A percentile compares a stretch with the other conserved stretches of the same genome.
phyloP scores from a whole-genome alignment of 2,329 filamentous ascomycete species.

The Talaromyces sp. region DNA sequence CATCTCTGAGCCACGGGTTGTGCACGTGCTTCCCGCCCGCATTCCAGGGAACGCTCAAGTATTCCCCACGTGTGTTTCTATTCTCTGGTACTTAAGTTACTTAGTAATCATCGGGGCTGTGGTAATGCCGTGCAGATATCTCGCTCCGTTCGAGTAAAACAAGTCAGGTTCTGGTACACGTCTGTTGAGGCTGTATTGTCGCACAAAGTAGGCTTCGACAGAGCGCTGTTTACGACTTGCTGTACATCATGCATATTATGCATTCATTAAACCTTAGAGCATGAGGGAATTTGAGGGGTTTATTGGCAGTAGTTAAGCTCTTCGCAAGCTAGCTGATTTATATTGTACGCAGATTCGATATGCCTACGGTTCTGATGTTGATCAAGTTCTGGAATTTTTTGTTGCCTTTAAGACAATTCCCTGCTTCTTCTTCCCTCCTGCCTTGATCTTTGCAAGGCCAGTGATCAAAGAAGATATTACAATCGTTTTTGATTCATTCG shows the following conservation, averaged over 20 bases:
- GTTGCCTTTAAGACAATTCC: constrained; percentile 17
- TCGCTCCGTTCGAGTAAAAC: neutral
- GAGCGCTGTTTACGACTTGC: neutral
- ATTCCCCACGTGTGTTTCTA: constrained; percentile 3
- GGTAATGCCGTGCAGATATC: neutral
- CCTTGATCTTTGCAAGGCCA: constrained; percentile 18
- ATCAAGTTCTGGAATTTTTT: constrained; percentile 16
- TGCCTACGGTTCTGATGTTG: neutral
- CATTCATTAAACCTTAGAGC: neutral
- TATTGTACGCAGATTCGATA: no score
- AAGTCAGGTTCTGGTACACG: neutral
- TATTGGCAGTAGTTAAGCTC: no score
- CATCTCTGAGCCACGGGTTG: constrained; percentile 7
- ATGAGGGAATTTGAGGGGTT: neutral
- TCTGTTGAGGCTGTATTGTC: neutral
- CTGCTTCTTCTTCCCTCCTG: neutral
- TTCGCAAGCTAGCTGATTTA: no score
- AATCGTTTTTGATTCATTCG: constrained; percentile 8
- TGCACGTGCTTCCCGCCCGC: constrained; percentile 12
- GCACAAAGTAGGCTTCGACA: neutral
- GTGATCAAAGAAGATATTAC: constrained; percentile 2
- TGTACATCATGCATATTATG: no score
- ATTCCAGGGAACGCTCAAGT: constrained; percentile 10
- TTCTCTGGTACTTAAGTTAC: neutral
- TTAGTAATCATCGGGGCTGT: neutral